Percentiles rank a stretch among this genome's conserved stretches.
Evolutionary conservation across 2,329 filamentous ascomycete species (phyloP).

Genomic region (Biscogniauxia marginata): DNA sequence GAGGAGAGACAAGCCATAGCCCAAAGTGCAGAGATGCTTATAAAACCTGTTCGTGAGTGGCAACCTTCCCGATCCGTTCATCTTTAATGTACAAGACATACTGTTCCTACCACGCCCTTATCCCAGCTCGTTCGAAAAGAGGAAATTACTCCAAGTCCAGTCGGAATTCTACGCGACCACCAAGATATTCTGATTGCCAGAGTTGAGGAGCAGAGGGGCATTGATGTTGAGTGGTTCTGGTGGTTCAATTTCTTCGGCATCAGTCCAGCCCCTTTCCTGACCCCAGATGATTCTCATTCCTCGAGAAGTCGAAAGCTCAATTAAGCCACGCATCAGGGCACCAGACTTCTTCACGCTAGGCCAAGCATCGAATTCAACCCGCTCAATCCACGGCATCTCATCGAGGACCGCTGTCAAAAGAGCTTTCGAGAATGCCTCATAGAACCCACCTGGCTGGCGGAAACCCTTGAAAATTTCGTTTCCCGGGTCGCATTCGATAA

Average conservation of each 20-base stretch:
- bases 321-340: conserved; percentile 61
- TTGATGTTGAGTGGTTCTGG: conserved; percentile 28
- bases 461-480: conserved; percentile 67
- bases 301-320: conserved; percentile 49
- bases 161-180: conserved; percentile 22
- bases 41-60: no score
- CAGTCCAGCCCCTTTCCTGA: conserved; percentile 63
- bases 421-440: conserved; percentile 62
- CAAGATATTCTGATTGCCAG: conserved; percentile 21
- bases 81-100: background rate
- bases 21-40: background rate
- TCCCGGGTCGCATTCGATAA: conserved; percentile 71
- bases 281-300: conserved; percentile 64
- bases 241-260: conserved; percentile 44
- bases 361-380: conserved; percentile 70
- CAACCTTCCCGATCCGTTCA: background rate
- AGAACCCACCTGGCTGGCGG: conserved; percentile 64
- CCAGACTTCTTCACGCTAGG: conserved; percentile 63
- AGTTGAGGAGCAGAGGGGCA: conserved; percentile 16
- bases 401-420: conserved; percentile 58
- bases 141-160: conserved; percentile 1
- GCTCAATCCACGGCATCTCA: conserved; percentile 53
- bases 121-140: background rate
- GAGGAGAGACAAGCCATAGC: background rate
- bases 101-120: background rate